Evolutionary conservation across 108 stramenopile species (phyloP).

Genomic region (Nannochloropsis granulata): DNA sequence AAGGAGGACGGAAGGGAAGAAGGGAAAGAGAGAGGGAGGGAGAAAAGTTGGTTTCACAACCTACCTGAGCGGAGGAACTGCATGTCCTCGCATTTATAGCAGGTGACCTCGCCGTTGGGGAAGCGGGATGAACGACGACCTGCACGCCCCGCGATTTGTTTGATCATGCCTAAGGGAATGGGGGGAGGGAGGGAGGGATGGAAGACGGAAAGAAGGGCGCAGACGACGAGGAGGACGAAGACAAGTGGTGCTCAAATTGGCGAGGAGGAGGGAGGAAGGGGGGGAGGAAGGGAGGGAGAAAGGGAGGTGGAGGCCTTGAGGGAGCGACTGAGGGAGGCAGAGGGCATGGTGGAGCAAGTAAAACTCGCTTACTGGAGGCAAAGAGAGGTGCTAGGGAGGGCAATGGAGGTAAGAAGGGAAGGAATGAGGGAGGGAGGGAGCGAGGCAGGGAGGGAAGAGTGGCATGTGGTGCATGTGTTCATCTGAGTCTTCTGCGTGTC

Average conservation of each 20-base stretch:
- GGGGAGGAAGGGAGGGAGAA: not conserved
- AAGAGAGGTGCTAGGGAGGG: not conserved
- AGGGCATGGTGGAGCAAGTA: not conserved
- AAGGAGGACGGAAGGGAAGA: not conserved
- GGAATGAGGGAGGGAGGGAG: not conserved
- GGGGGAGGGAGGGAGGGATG: not conserved
- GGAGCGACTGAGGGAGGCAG: not conserved
- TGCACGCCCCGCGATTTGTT: slow-evolving; percentile 80
- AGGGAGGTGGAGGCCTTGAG: not conserved
- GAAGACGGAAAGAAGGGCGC: not conserved
- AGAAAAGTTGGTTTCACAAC: not conserved
- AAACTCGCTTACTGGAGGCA: not conserved
- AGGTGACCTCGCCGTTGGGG: not conserved
- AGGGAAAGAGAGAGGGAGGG: not conserved
- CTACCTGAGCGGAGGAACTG: not conserved
- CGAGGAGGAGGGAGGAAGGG: not conserved
- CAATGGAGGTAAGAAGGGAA: not conserved
- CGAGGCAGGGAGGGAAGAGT: not conserved
- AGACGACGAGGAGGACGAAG: not conserved
- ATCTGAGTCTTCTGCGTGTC: too few relatives aligned
- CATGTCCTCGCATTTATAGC: not conserved
- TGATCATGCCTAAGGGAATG: slow-evolving; percentile 27
- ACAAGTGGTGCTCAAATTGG: not conserved
- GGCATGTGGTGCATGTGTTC: not conserved
- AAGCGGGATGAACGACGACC: slow-evolving; percentile 41